Evolutionary conservation across 2,329 filamentous ascomycete species (phyloP).

Genomic region (Penicillium brevicompactum): DNA sequence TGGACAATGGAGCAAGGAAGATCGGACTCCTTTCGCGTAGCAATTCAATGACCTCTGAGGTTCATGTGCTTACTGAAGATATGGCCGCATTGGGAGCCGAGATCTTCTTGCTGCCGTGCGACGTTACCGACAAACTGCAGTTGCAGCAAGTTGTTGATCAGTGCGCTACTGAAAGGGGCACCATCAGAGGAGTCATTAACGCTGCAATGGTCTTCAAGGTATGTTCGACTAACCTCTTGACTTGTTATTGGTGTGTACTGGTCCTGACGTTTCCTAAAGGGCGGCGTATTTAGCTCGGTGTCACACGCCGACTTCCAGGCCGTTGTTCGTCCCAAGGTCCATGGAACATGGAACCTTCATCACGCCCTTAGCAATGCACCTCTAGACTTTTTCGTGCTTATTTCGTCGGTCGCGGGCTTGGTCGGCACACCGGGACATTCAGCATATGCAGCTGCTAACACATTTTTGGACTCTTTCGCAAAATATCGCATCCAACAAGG

Average conservation of each 20-base stretch:
- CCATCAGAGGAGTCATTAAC: background rate
- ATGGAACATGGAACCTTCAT: background rate
- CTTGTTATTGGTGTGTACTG: background rate
- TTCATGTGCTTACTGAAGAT: slow-evolving; percentile 17
- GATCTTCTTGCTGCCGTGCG: slow-evolving; percentile 32
- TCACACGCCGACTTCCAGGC: background rate
- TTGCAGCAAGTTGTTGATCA: background rate
- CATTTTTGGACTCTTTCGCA: background rate
- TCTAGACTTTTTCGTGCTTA: background rate
- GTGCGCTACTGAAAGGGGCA: background rate
- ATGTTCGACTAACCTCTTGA: background rate
- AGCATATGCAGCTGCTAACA: background rate
- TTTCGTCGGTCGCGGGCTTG: background rate
- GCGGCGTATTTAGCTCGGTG: background rate
- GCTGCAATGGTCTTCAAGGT: background rate
- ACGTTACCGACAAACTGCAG: slow-evolving; percentile 27
- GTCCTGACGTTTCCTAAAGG: background rate
- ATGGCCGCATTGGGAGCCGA: slow-evolving; percentile 15
- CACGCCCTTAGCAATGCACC: background rate
- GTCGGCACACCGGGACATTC: background rate
- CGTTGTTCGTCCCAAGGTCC: background rate
- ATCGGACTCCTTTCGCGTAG: slow-evolving; percentile 58
- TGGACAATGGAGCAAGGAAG: slow-evolving; percentile 54
- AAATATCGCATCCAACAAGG: background rate
- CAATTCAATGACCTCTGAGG: slow-evolving; percentile 22